Percentiles rank a stretch among this genome's conserved stretches.
Evolutionary conservation across 1,284 basidiomycete genomes (phyloP).

Genomic region (Lentinula novae-zelandiae): DNA sequence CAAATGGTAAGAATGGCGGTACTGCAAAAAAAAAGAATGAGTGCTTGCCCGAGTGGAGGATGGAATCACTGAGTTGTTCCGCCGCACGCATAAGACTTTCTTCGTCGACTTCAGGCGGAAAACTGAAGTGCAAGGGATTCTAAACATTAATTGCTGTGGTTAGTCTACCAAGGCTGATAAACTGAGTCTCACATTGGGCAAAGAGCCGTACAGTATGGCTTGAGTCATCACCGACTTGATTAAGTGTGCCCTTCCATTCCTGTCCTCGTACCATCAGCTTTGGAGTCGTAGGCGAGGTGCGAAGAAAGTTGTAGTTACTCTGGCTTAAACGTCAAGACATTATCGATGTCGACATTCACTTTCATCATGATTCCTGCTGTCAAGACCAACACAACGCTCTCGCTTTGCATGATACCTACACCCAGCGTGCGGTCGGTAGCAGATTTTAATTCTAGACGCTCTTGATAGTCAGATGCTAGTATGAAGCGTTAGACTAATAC

Average conservation of each 20-base stretch:
- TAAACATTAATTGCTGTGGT: conserved; percentile 23
- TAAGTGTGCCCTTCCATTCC: conserved; percentile 60
- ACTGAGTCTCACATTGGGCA: conserved; percentile 44
- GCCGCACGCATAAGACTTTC: conserved; percentile 81
- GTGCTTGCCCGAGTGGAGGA: conserved; percentile 59
- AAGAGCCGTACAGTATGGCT: conserved; percentile 79
- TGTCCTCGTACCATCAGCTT: conserved; percentile 24
- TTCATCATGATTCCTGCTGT: conserved; percentile 69
- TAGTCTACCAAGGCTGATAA: conserved; percentile 1
- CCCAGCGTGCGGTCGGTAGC: conserved; percentile 66
- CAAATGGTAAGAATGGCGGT: neutral
- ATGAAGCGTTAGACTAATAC: neutral
- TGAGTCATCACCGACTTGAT: conserved; percentile 86
- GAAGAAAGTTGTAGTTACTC: conserved; percentile 39
- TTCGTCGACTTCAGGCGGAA: conserved; percentile 74
- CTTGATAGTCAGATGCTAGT: conserved; percentile 65
- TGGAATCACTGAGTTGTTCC: conserved; percentile 72
- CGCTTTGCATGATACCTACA: conserved; percentile 51
- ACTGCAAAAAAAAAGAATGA: conserved; percentile 3
- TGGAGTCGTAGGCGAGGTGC: conserved; percentile 7
- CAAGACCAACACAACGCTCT: conserved; percentile 55
- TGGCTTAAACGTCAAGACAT: conserved; percentile 51
- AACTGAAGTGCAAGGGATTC: conserved; percentile 84
- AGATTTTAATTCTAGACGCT: conserved; percentile 70
- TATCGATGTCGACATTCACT: conserved; percentile 57